Evolutionary conservation across 495 filamentous ascomycete species (phyloP).

Genomic region (Pyronema domesticum): DNA sequence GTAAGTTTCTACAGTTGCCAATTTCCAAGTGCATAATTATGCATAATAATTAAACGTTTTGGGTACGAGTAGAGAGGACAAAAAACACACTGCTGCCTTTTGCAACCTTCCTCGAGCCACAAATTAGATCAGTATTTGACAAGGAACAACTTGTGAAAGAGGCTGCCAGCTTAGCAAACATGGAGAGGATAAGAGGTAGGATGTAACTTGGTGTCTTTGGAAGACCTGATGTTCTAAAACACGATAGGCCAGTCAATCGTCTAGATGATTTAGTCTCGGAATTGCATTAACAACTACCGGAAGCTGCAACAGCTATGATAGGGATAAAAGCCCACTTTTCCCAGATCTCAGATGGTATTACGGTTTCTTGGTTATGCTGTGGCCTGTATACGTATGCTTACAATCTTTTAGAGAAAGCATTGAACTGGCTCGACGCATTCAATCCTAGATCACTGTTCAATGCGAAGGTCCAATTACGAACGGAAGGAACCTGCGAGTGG

Average conservation of each 20-base stretch:
- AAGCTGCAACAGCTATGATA: background rate
- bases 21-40: background rate
- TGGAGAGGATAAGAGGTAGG: slow-evolving; percentile 1
- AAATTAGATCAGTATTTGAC: background rate
- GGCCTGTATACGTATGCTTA: background rate
- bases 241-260: no score
- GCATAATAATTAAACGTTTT: background rate
- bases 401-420: background rate
- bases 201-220: no score
- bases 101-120: background rate
- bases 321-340: background rate
- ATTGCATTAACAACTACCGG: background rate
- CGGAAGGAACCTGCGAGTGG: no score
- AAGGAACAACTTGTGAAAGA: slow-evolving; percentile 1
- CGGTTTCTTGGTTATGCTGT: background rate
- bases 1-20: no score
- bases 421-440: background rate
- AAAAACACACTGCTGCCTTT: background rate
- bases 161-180: background rate
- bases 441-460: background rate
- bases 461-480: no score
- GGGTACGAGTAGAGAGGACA: background rate
- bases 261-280: no score
- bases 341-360: background rate
- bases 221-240: no score